These are phyloP conservation scores for Heritiera fomes DNA, from an alignment of 345 rosid species.

Conservation along the genomic window DNA sequence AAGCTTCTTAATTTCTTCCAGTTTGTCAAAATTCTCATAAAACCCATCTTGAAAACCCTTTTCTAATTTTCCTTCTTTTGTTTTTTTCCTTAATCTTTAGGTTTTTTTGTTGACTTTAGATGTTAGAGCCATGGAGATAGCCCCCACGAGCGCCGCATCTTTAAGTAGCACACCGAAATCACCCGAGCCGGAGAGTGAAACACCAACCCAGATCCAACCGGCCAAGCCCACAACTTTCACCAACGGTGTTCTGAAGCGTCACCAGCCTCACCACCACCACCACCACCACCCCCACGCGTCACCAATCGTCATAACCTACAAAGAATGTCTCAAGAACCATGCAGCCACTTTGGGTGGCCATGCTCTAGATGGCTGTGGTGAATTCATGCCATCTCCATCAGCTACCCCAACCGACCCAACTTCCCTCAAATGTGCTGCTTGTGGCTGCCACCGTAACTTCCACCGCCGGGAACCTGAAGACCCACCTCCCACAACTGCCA, in stretches of 20 bases:
- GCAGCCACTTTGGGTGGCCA: conserved; percentile 74
- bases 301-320: conserved; percentile 41
- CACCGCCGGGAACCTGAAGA: conserved; percentile 65
- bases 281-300: conserved; percentile 33
- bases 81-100: not conserved
- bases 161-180: conserved; percentile 41
- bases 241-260: conserved; percentile 70
- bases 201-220: conserved; percentile 56
- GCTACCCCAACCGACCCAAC: conserved; percentile 60
- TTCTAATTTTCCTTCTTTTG: not conserved
- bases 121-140: conserved; percentile 69
- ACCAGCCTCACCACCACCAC: conserved; percentile 32
- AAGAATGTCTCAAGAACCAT: conserved; percentile 75
- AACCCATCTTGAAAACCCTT: conserved; percentile 5
- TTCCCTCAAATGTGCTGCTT: conserved; percentile 71
- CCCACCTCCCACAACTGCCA: conserved; percentile 24
- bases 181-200: conserved; percentile 48
- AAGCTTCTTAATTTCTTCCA: conserved; percentile 21
- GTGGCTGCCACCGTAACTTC: conserved; percentile 87
- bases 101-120: conserved; percentile 24
- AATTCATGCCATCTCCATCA: conserved; percentile 69
- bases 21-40: not conserved
- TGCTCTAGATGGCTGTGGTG: conserved; percentile 80
- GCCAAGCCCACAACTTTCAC: conserved; percentile 54
- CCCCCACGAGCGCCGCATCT: conserved; percentile 37